Evolutionary conservation across 2,329 filamentous ascomycete species (phyloP), one percentile per base, ranked within the genome.

Genomic region (Fusarium sp.): DNA sequence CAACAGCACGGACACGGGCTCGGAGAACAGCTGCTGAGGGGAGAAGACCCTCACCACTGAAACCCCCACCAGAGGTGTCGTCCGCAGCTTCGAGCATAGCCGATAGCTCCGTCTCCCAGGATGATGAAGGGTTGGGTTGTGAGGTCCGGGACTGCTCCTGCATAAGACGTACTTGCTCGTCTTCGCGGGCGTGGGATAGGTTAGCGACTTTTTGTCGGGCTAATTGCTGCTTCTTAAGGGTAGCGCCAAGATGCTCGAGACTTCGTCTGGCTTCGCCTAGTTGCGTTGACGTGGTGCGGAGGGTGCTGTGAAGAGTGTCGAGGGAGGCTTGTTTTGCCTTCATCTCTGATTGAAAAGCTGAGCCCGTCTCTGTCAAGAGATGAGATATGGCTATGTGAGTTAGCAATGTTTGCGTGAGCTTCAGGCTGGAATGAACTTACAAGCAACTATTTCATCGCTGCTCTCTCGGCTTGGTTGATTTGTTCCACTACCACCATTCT

Each of bases 271-370:
- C 89, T 50, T 93, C 89, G 64, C 89, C 88, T 29, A 97, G 85
- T 59, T 91, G 86, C 17, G 88, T 84, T 2, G 93, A 95, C 2
- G 92, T 88, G 53, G 91, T 89, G 44, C 92, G 89, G 47, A 99
- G 88, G 23, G 89, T 88, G 37, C 85, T 81, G 75, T 97, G 94
- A 32, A 96, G 87, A 14, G 87, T 83, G 71, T 97, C 93, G 49
- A 98, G 89, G 27, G 88, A 84, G 45, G 89, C 83, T 77, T 97
- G 93, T 73, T 97, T 97, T 39, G 89, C 82, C 67, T 89, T 90
- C 62, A 97, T 86, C 73, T 94, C 91, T 44, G 87, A 82, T 52
- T 91, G 89, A 72, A 97, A 94, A 39, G 92, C 87, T 38, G 87
- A 83, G 45, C 93, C 88, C 6, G 93, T 91, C 66, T 93, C 88